Percentiles rank a stretch among this genome's conserved stretches.
Evolutionary conservation across 306 rosid species (phyloP).

Genomic region (Trichosanthes cucumerina): DNA sequence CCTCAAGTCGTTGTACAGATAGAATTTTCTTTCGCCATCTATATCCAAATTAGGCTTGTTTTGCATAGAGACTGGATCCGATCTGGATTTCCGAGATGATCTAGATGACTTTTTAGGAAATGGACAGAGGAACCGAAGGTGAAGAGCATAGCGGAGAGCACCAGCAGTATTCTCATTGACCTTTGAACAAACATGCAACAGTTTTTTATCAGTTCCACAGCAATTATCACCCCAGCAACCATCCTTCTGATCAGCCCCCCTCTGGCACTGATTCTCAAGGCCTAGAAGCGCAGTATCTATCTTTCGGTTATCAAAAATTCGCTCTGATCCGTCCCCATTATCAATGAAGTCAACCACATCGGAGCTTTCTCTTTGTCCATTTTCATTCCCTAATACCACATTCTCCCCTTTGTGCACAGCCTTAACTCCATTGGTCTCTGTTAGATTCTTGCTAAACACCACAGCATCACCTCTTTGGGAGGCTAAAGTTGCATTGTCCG

Average conservation of each 20-base stretch:
- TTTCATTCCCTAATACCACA: slow-evolving; percentile 23
- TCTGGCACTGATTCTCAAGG: slow-evolving; percentile 12
- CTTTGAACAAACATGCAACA: slow-evolving; percentile 32
- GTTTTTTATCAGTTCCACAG: slow-evolving; percentile 38
- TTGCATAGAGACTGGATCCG: slow-evolving; percentile 27
- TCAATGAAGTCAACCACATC: slow-evolving; percentile 29
- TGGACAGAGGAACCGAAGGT: slow-evolving; percentile 86
- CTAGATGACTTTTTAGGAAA: slow-evolving; percentile 40
- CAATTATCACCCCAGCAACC: slow-evolving; percentile 33
- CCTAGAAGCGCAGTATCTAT: neutral
- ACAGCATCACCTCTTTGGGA: slow-evolving; percentile 16
- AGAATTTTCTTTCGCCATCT: slow-evolving; percentile 69
- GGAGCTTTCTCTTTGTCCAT: slow-evolving; percentile 17
- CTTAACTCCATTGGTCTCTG: slow-evolving; percentile 26
- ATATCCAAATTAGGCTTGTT: slow-evolving; percentile 34
- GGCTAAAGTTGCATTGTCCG: slow-evolving; percentile 16
- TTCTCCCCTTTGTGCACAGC: slow-evolving; percentile 20
- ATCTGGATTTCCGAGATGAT: slow-evolving; percentile 42
- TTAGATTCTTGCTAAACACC: slow-evolving; percentile 17
- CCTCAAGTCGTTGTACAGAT: slow-evolving; percentile 74
- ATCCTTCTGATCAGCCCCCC: slow-evolving; percentile 32
- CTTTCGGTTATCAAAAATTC: slow-evolving; percentile 7
- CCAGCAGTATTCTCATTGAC: slow-evolving; percentile 48
- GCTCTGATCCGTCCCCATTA: neutral
- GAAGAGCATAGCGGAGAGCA: slow-evolving; percentile 89